These are phyloP conservation scores for Huntiella bhutanensis DNA, from an alignment of 2,329 filamentous ascomycete species.

Conservation along the genomic window DNA sequence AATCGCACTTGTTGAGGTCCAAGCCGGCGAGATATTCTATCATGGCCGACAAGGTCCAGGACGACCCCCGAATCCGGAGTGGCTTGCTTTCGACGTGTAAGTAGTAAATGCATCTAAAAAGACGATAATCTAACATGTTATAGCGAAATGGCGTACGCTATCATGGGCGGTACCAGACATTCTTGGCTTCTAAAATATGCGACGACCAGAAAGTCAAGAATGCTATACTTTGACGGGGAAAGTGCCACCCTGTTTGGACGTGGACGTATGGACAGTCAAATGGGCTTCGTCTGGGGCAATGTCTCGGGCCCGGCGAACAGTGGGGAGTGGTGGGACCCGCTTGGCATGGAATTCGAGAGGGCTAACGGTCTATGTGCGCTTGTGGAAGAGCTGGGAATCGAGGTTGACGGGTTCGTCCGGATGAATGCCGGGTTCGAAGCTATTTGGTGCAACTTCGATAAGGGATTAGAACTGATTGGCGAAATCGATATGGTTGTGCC, in stretches of 20 bases:
- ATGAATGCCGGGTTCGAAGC: conserved; percentile 34
- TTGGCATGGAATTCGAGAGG: conserved; percentile 28
- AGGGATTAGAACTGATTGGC: conserved; percentile 23
- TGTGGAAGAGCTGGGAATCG: conserved; percentile 21
- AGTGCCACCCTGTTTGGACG: conserved; percentile 27
- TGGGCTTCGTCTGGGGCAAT: conserved; percentile 30
- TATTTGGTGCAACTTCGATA: conserved; percentile 32
- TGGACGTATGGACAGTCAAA: conserved; percentile 29
- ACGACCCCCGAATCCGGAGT: conserved; percentile 28
- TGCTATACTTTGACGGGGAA: conserved; percentile 32
- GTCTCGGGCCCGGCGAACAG: conserved; percentile 18
- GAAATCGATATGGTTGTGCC: conserved; percentile 29
- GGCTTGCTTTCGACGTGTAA: conserved; percentile 30
- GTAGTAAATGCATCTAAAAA: conserved; percentile 5
- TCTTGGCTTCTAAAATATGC: conserved; percentile 30
- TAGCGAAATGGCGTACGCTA: conserved; percentile 32
- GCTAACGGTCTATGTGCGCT: conserved; percentile 28
- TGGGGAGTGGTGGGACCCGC: not conserved
- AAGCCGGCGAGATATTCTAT: conserved; percentile 28
- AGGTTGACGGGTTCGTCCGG: conserved; percentile 29
- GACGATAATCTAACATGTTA: conserved; percentile 3
- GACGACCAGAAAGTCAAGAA: conserved; percentile 23
- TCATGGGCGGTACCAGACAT: conserved; percentile 26
- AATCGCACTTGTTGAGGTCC: conserved; percentile 26
- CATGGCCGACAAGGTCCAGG: conserved; percentile 26